Percentiles rank a stretch among this genome's conserved stretches.
These are phyloP conservation scores for Ascochyta fabae DNA, from an alignment of 2,329 filamentous ascomycete genomes.

Conservation along the genomic window DNA sequence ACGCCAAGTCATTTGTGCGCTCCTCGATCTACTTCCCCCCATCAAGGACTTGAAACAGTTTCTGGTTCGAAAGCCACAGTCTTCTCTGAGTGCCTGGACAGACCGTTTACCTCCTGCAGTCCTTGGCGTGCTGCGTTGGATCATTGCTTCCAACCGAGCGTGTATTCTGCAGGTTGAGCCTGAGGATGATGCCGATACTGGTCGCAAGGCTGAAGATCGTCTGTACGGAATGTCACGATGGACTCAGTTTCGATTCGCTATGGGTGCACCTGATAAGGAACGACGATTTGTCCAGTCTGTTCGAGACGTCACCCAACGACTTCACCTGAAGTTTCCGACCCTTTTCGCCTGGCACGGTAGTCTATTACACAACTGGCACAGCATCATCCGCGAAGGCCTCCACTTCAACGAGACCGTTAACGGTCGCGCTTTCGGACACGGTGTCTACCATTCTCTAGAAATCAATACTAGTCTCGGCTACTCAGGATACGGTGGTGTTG, in stretches of 20 bases:
- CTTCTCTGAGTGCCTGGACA: slow-evolving; percentile 58
- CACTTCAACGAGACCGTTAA: slow-evolving; percentile 69
- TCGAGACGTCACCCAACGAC: slow-evolving; percentile 50
- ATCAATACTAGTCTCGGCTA: slow-evolving; percentile 66
- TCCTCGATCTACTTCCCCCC: slow-evolving; percentile 67
- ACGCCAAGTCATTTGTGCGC: slow-evolving; percentile 56
- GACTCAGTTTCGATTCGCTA: slow-evolving; percentile 85
- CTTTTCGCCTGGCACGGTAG: slow-evolving; percentile 91
- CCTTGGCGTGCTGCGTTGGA: slow-evolving; percentile 78
- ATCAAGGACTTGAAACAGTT: slow-evolving; percentile 64
- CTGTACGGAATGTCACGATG: slow-evolving; percentile 70
- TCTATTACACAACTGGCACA: slow-evolving; percentile 80
- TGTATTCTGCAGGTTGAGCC: slow-evolving; percentile 79
- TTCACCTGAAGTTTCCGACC: slow-evolving; percentile 64
- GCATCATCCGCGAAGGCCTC: slow-evolving; percentile 82
- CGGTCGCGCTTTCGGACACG: slow-evolving; percentile 77
- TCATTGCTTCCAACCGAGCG: slow-evolving; percentile 87
- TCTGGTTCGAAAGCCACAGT: slow-evolving; percentile 51
- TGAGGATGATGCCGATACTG: slow-evolving; percentile 19
- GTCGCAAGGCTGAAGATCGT: slow-evolving; percentile 55
- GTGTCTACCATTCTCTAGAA: slow-evolving; percentile 77
- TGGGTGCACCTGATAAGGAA: slow-evolving; percentile 91
- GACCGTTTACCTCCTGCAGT: slow-evolving; percentile 69
- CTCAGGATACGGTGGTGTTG: slow-evolving; percentile 20
- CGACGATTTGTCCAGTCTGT: slow-evolving; percentile 72